phyloP scores from a whole-genome alignment of 2,329 filamentous ascomycete species.

The Myriosclerotinia duriaeana region DNA sequence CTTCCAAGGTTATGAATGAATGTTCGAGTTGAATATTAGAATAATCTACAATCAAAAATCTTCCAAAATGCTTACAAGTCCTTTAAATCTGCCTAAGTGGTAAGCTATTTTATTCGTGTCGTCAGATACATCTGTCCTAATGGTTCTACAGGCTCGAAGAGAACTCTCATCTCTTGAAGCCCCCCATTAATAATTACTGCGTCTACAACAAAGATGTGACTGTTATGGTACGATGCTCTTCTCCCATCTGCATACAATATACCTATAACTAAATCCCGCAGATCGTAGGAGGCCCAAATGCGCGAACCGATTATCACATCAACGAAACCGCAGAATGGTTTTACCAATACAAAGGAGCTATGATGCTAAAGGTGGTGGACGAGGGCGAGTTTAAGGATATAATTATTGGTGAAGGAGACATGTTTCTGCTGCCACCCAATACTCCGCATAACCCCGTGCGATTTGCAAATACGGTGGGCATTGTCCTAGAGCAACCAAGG shows the following conservation, averaged over 20 bases:
- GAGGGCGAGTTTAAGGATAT: conserved; percentile 72
- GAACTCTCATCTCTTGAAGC: conserved; percentile 80
- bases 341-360: conserved; percentile 91
- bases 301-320: conserved; percentile 97
- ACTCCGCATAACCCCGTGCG: conserved; percentile 95
- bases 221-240: conserved; percentile 62
- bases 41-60: neutral
- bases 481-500: conserved; percentile 85
- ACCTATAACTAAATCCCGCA: conserved; percentile 36
- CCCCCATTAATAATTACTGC: conserved; percentile 96
- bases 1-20: neutral
- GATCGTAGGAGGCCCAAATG: conserved; percentile 95
- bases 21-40: neutral
- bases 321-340: conserved; percentile 97
- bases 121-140: conserved; percentile 12
- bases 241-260: neutral
- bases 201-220: conserved; percentile 84
- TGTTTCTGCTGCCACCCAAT: conserved; percentile 90
- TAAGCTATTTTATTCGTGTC: conserved; percentile 15
- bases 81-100: conserved; percentile 41
- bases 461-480: conserved; percentile 89
- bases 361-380: conserved; percentile 92
- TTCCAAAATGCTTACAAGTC: conserved; percentile 34
- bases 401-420: conserved; percentile 85
- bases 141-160: conserved; percentile 70